Evolutionary conservation across 352 stramenopile species (phyloP).

Genomic region (Pythium apleroticum): DNA sequence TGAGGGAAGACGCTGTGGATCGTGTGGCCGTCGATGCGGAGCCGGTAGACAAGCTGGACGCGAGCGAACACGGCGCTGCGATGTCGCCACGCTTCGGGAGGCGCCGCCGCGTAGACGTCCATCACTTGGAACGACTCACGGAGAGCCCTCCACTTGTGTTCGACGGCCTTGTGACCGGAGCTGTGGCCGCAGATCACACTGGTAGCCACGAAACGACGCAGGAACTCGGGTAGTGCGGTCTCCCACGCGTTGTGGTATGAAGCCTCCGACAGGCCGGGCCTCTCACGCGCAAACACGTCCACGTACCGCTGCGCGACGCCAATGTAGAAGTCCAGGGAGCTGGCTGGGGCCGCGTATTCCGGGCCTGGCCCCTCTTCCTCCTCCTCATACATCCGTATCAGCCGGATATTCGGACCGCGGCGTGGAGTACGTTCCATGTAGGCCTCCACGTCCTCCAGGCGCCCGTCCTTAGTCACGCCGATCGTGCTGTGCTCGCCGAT

Average conservation of each 20-base stretch:
- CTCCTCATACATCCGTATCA: no score
- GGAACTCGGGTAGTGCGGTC: constrained; percentile 2
- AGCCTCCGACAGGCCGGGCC: not conserved
- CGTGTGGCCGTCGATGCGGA: constrained; percentile 8
- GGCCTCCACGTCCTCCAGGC: constrained; percentile 9
- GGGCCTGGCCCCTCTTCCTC: no score
- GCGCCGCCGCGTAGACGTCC: not conserved
- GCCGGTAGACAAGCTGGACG: constrained; percentile 9
- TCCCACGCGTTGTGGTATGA: not conserved
- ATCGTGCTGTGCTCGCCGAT: constrained; percentile 46
- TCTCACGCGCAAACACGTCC: constrained; percentile 4
- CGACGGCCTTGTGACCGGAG: constrained; percentile 4
- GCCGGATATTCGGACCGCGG: no score
- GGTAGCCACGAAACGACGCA: constrained; percentile 11
- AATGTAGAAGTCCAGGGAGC: not conserved
- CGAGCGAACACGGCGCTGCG: not conserved
- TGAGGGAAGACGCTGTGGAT: constrained; percentile 16
- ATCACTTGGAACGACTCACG: constrained; percentile 8
- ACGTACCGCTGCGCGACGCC: constrained; percentile 10
- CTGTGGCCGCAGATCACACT: constrained; percentile 2
- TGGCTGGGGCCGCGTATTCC: no score
- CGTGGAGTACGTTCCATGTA: no score
- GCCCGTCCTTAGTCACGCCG: constrained; percentile 16
- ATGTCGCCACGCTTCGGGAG: not conserved
- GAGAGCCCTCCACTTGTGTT: constrained; percentile 11